phyloP scores from a whole-genome alignment of 2,329 filamentous ascomycete species.

The Pleomassaria siparia region DNA sequence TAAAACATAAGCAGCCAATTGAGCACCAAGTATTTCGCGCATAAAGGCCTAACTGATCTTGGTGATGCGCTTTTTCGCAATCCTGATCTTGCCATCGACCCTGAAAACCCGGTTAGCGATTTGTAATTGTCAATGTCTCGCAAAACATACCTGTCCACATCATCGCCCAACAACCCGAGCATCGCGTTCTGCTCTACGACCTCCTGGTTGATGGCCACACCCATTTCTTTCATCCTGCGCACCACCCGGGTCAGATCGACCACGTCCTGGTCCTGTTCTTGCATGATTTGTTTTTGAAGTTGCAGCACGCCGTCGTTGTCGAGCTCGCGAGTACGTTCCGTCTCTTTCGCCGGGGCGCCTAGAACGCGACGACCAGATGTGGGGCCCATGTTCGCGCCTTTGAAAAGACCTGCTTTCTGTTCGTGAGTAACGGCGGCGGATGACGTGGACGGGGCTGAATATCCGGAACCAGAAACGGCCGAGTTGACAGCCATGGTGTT shows the following conservation, averaged over 20 bases:
- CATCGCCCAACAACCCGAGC: constrained; percentile 66
- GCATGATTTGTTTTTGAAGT: constrained; percentile 73
- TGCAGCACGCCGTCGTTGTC: constrained; percentile 75
- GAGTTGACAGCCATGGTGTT: constrained; percentile 61
- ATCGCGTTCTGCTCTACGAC: constrained; percentile 72
- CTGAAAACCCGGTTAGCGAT: constrained; percentile 34
- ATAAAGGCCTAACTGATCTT: constrained; percentile 54
- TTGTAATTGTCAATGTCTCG: neutral
- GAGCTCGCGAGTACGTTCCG: constrained; percentile 72
- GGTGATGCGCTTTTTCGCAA: constrained; percentile 71
- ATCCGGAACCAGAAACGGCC: constrained; percentile 42
- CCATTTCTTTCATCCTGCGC: constrained; percentile 74
- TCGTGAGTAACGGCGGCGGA: constrained; percentile 37
- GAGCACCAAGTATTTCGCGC: neutral
- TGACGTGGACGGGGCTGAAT: constrained; percentile 28
- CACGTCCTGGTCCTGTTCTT: constrained; percentile 73
- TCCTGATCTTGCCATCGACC: constrained; percentile 67
- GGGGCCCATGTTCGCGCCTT: constrained; percentile 17
- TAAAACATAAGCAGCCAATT: neutral
- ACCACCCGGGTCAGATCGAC: constrained; percentile 69
- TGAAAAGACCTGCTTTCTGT: constrained; percentile 42
- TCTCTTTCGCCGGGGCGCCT: constrained; percentile 72
- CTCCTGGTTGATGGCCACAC: constrained; percentile 73
- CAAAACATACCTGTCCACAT: constrained; percentile 55
- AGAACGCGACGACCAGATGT: constrained; percentile 63